phyloP scores from a whole-genome alignment of 345 rosid genomes.

The Atalantia buxifolia region DNA sequence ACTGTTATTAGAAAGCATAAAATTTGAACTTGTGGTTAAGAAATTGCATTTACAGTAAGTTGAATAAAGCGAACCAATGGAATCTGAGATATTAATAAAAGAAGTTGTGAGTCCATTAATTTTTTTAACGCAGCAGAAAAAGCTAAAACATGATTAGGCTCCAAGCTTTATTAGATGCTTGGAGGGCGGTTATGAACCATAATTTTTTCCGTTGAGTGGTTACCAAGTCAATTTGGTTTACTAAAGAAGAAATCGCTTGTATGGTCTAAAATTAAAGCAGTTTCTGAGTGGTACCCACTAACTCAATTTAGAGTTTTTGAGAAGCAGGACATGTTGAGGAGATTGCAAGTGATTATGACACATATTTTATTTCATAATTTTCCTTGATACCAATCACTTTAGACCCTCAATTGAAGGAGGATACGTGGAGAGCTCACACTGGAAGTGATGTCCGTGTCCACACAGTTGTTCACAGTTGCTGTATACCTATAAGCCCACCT shows the following conservation, averaged over 20 bases:
- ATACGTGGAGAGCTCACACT: slow-evolving; percentile 17
- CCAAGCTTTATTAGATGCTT: slow-evolving; percentile 24
- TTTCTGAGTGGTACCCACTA: slow-evolving; percentile 19
- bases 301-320: background rate
- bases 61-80: slow-evolving; percentile 2
- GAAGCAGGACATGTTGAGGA: background rate
- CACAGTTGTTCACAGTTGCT: slow-evolving; percentile 38
- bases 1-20: background rate
- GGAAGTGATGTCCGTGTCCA: slow-evolving; percentile 43
- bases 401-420: background rate
- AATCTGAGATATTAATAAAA: background rate
- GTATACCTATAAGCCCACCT: slow-evolving; percentile 27
- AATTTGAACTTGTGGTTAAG: slow-evolving; percentile 31
- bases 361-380: background rate
- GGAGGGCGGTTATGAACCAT: slow-evolving; percentile 18
- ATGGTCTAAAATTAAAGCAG: slow-evolving; percentile 60
- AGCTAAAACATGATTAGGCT: slow-evolving; percentile 18
- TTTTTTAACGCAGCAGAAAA: slow-evolving; percentile 10
- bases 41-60: background rate
- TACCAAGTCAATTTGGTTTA: slow-evolving; percentile 39
- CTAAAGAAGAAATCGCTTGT: slow-evolving; percentile 35
- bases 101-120: slow-evolving; percentile 1
- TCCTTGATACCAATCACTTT: background rate
- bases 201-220: slow-evolving; percentile 36
- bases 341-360: slow-evolving; percentile 16